These are phyloP conservation scores for Botryosphaeria dothidea DNA, from an alignment of 2,329 filamentous ascomycete genomes.

Conservation along the genomic window DNA sequence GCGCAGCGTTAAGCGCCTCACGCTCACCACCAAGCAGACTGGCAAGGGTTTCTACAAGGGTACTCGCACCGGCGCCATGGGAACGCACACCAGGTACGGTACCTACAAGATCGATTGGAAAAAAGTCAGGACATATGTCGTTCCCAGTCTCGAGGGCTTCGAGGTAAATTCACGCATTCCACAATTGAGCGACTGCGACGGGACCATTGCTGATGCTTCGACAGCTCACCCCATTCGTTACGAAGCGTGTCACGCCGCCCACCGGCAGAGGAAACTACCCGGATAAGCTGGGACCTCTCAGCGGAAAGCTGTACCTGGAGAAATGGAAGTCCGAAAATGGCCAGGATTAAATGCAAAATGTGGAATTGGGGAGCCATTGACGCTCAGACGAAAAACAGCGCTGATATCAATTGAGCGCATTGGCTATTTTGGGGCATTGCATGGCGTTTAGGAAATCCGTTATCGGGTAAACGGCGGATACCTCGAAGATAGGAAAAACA, in stretches of 20 bases:
- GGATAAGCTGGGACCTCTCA: slow-evolving; percentile 31
- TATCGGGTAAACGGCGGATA: not conserved
- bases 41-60: slow-evolving; percentile 98
- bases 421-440: not conserved
- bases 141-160: slow-evolving; percentile 70
- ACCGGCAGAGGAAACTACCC: slow-evolving; percentile 21
- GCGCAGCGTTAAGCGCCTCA: slow-evolving; percentile 70
- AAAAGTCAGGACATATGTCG: slow-evolving; percentile 89
- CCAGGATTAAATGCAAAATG: not conserved
- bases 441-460: slow-evolving; percentile 8
- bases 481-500: not conserved
- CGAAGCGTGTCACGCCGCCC: slow-evolving; percentile 35
- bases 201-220: not conserved
- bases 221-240: slow-evolving; percentile 80
- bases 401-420: not conserved
- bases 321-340: slow-evolving; percentile 37
- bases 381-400: not conserved
- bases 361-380: not conserved
- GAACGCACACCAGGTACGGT: slow-evolving; percentile 78
- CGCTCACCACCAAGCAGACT: slow-evolving; percentile 89
- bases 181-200: too few species aligned
- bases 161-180: slow-evolving; percentile 55
- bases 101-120: slow-evolving; percentile 80
- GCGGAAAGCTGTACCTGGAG: slow-evolving; percentile 33
- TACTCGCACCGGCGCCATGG: slow-evolving; percentile 84